Evolutionary conservation across 2,329 filamentous ascomycete species (phyloP), one percentile per base, ranked within the genome.

Genomic region (Acarospora socialis): DNA sequence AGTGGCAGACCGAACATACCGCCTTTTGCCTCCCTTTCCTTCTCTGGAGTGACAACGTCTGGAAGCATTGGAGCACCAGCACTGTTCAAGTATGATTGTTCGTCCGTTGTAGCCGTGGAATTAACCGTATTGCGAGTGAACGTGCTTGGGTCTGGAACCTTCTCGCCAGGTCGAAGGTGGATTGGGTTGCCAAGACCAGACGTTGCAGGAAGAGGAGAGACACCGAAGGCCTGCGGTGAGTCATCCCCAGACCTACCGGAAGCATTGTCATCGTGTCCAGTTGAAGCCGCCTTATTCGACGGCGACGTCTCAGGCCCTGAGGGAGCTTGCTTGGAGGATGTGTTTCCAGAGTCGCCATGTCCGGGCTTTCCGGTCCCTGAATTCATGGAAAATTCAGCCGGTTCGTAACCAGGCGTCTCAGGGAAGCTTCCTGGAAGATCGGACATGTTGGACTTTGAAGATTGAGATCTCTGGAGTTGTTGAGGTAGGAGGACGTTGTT

Each of bases 401-500:
- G 54, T 40, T 66, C 64, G 39, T 59, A 56, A 28, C 56, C 60
- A 21, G 83, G 81, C 3, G 81, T 90, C 49, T 72, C 68, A 29
- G 82, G 81, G 53, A 81, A 83, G 17, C 70, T 60, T 32, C 78
- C 80, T 4, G 79, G 80, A 10, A 73, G 45, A 39, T 61, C 60
- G 41, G 66, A 35, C 12, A 22, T 18, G 15, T 19, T 14, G 5
- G 37, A 33, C 5, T 40, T 32, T 17, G 43, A 31, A 35, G 38
- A 32, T 27, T 39, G 30, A 9, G 32, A 21, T 17, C 33, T 21
- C 31, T 56, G 56, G 46, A 93, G 78, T 50, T 82, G 69, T 41
- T 83, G 71, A 36, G 79, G 73, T 23, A 71, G 70, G 35, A 98
- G 70, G 42, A 94, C 74, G 72, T 95, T 95, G 69, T 95, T 95